Conservation (phyloP, 805 yeast species). For the Barnettozyma salicaria region DNA sequence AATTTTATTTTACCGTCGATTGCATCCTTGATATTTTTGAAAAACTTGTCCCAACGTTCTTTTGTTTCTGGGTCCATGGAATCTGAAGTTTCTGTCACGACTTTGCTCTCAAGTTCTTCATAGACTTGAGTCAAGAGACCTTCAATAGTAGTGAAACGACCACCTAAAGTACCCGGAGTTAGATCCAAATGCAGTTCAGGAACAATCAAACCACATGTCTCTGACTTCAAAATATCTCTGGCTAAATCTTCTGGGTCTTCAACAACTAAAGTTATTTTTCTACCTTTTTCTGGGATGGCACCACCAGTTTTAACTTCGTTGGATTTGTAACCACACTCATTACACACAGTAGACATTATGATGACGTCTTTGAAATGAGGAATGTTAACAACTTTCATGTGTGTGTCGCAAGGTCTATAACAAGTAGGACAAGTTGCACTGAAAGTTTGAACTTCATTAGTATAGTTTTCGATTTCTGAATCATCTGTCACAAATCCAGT, state of each 20-base stretch:
- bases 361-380: constrained; percentile 98
- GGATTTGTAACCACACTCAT: constrained; percentile 88
- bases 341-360: constrained; percentile 92
- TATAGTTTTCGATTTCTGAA: constrained; percentile 77
- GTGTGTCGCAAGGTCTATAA: constrained; percentile 74
- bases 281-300: constrained; percentile 83
- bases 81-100: constrained; percentile 80
- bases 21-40: constrained; percentile 69
- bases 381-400: constrained; percentile 93
- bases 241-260: constrained; percentile 87
- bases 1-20: constrained; percentile 75
- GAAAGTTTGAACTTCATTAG: constrained; percentile 90
- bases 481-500: constrained; percentile 62
- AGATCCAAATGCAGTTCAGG: constrained; percentile 90
- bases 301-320: constrained; percentile 99
- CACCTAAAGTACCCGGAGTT: constrained; percentile 95
- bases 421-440: constrained; percentile 91
- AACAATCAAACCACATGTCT: constrained; percentile 77
- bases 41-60: constrained; percentile 77
- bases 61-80: constrained; percentile 80
- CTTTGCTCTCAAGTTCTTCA: constrained; percentile 83
- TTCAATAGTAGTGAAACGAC: constrained; percentile 95
- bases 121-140: constrained; percentile 85
- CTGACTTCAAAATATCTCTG: constrained; percentile 91
- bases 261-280: constrained; percentile 61